Percentiles rank a stretch among this genome's conserved stretches.
Evolutionary conservation across 179 eudicot genomes (phyloP).

Genomic region (Amaranthus tricolor): DNA sequence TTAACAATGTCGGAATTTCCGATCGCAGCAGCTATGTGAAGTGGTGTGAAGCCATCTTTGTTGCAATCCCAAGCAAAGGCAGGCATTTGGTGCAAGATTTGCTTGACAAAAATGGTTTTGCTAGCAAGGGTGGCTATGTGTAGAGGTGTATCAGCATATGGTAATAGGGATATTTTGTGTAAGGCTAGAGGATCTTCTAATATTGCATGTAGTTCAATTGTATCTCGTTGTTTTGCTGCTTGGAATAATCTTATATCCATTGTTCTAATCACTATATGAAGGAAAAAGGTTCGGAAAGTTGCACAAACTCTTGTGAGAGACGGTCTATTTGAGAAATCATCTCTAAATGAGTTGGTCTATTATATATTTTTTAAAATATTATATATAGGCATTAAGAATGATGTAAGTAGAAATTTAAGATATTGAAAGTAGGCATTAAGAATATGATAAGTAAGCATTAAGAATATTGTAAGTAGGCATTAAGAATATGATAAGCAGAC

Average conservation of each 20-base stretch:
- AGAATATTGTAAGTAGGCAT: no score
- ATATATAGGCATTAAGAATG: no score
- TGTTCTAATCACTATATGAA: background rate
- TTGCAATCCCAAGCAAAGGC: slow-evolving; percentile 24
- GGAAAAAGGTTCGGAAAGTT: background rate
- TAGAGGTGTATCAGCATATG: slow-evolving; percentile 17
- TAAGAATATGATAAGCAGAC: no score
- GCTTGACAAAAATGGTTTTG: slow-evolving; percentile 7
- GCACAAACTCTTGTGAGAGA: no score
- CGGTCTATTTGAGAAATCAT: no score
- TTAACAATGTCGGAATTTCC: slow-evolving; percentile 26
- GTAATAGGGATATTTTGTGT: slow-evolving; percentile 12
- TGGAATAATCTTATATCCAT: slow-evolving; percentile 15
- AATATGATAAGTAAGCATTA: no score
- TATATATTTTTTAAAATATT: no score
- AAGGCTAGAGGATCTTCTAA: slow-evolving; percentile 19
- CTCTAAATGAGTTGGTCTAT: no score
- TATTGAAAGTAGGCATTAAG: no score
- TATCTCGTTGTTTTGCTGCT: slow-evolving; percentile 25
- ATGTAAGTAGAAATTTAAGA: no score
- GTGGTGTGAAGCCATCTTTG: slow-evolving; percentile 25
- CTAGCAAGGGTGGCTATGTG: slow-evolving; percentile 22
- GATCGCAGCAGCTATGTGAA: slow-evolving; percentile 25
- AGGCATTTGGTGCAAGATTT: slow-evolving; percentile 7
- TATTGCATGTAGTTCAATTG: slow-evolving; percentile 1